Conservation (phyloP, 352 stramenopile species). For the Phytopythium oedochilum region DNA sequence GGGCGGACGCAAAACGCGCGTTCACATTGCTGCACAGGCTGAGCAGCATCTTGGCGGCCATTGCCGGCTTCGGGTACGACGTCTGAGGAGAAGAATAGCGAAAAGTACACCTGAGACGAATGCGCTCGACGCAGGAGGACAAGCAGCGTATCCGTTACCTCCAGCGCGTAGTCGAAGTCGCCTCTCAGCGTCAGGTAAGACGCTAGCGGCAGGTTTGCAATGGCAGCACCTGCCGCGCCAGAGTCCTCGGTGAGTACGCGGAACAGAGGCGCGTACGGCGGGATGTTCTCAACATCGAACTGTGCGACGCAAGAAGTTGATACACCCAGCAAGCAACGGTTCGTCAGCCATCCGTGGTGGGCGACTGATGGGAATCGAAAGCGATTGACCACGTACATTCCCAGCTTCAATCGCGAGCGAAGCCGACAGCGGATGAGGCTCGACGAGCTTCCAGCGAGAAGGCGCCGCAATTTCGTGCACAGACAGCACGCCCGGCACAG, state of each 20-base stretch:
- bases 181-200: slow-evolving; percentile 62
- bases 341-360: neutral
- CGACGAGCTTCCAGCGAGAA: slow-evolving; percentile 8
- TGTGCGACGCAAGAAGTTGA: slow-evolving; percentile 2
- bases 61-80: slow-evolving; percentile 60
- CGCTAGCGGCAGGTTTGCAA: slow-evolving; percentile 62
- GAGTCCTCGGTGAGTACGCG: slow-evolving; percentile 74
- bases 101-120: neutral
- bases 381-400: slow-evolving; percentile 21
- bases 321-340: neutral
- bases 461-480: neutral
- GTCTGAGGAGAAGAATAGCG: slow-evolving; percentile 15
- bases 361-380: neutral
- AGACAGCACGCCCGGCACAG: slow-evolving; percentile 12
- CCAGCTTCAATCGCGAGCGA: slow-evolving; percentile 43
- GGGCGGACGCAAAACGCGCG: slow-evolving; percentile 36
- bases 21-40: slow-evolving; percentile 55
- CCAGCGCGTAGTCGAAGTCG: slow-evolving; percentile 46
- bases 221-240: slow-evolving; percentile 49
- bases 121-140: neutral
- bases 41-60: slow-evolving; percentile 71
- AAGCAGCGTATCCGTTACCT: slow-evolving; percentile 16
- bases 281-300: slow-evolving; percentile 60
- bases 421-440: slow-evolving; percentile 37
- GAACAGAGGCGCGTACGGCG: slow-evolving; percentile 59